Evolutionary conservation across 208 protist genomes (phyloP).

Genomic region (Angomonas ambiguus): DNA sequence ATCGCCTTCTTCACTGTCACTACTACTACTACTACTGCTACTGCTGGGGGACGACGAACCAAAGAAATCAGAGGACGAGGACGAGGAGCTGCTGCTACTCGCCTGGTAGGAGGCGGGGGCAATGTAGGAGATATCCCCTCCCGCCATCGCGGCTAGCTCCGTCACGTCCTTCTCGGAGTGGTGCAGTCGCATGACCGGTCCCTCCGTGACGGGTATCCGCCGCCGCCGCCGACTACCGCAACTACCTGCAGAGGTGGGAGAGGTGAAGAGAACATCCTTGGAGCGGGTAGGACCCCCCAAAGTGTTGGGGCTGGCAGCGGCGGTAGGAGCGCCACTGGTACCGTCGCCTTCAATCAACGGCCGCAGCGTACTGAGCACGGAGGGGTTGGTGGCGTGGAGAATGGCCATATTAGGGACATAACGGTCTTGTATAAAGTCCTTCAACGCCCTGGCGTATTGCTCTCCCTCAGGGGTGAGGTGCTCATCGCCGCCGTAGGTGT

Average conservation of each 20-base stretch:
- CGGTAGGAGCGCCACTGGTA: background rate
- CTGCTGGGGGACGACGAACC: background rate
- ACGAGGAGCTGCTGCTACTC: background rate
- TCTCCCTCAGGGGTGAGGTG: slow-evolving; percentile 58
- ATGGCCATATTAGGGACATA: slow-evolving; percentile 82
- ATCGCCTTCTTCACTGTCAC: slow-evolving; percentile 23
- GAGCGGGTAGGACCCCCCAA: no score
- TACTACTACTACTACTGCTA: background rate
- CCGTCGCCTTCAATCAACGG: slow-evolving; percentile 45
- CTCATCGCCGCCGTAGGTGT: slow-evolving; percentile 75
- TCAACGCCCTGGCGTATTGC: slow-evolving; percentile 57
- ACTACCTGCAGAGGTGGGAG: no score
- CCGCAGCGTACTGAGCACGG: slow-evolving; percentile 59
- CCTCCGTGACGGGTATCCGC: background rate
- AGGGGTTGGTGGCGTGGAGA: slow-evolving; percentile 78
- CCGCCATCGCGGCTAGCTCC: background rate
- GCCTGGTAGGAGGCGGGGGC: background rate
- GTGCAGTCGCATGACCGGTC: slow-evolving; percentile 2
- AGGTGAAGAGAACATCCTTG: no score
- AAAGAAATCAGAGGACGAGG: background rate
- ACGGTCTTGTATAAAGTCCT: slow-evolving; percentile 77
- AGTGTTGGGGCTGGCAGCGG: no score
- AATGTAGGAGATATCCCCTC: slow-evolving; percentile 8
- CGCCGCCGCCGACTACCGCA: background rate
- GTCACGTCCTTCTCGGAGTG: background rate